Evolutionary conservation across 257 asterid genomes (phyloP).

Genomic region (Gentiana straminea): DNA sequence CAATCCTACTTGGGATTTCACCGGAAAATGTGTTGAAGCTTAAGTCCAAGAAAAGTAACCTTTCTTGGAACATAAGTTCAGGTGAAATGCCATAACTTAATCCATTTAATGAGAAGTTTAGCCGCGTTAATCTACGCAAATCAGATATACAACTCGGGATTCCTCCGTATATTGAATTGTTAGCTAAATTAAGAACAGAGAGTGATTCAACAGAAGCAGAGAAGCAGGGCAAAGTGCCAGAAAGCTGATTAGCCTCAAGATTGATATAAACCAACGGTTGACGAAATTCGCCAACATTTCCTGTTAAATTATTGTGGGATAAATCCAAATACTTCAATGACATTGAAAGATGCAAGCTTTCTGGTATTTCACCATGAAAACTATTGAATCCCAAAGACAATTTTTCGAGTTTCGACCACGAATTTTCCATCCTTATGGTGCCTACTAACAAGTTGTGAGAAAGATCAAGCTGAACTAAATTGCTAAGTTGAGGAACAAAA

Average conservation of each 20-base stretch:
- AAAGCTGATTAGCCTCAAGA: slow-evolving; percentile 49
- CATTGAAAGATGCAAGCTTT: slow-evolving; percentile 31
- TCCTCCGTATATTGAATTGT: slow-evolving; percentile 73
- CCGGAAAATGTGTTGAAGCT: slow-evolving; percentile 74
- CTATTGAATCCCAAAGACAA: slow-evolving; percentile 51
- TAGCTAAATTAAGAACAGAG: slow-evolving; percentile 53
- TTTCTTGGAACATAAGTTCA: slow-evolving; percentile 57
- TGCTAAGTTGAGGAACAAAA: slow-evolving; percentile 24
- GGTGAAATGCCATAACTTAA: slow-evolving; percentile 77
- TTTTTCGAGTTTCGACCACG: slow-evolving; percentile 38
- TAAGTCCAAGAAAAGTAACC: slow-evolving; percentile 52
- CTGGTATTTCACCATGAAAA: slow-evolving; percentile 49
- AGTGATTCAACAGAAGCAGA: slow-evolving; percentile 40
- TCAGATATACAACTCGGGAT: slow-evolving; percentile 70
- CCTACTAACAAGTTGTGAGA: slow-evolving; percentile 49
- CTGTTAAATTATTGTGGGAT: slow-evolving; percentile 54
- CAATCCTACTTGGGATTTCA: slow-evolving; percentile 45
- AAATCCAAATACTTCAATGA: slow-evolving; percentile 51
- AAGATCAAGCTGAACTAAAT: slow-evolving; percentile 40
- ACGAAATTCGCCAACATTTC: slow-evolving; percentile 40
- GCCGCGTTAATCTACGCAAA: slow-evolving; percentile 41
- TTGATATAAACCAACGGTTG: slow-evolving; percentile 46
- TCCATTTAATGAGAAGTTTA: slow-evolving; percentile 62
- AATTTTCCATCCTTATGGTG: slow-evolving; percentile 60
- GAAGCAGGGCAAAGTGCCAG: slow-evolving; percentile 83